Conservation (phyloP, 2,329 filamentous ascomycete species). For the Fusarium xylarioides region DNA sequence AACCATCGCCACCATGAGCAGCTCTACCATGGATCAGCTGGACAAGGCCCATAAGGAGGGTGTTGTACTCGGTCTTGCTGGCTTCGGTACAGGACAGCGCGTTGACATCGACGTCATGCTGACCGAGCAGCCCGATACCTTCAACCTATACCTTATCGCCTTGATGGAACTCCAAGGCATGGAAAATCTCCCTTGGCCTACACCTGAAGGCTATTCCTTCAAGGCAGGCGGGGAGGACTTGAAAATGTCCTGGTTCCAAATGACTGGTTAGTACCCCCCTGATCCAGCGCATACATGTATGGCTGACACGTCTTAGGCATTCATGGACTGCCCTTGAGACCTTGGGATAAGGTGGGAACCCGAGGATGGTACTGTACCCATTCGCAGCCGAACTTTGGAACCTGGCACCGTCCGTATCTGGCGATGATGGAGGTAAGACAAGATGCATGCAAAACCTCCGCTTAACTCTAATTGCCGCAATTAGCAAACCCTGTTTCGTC, state of each 20-base stretch:
- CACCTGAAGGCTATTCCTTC: background rate
- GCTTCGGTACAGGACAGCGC: accelerated
- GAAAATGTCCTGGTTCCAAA: background rate
- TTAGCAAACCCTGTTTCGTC: background rate
- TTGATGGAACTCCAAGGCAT: background rate
- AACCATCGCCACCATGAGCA: background rate
- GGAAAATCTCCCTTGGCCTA: accelerated
- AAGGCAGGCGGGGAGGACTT: no score
- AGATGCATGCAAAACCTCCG: background rate
- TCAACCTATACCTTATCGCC: background rate
- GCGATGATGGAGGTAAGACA: background rate
- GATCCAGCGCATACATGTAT: accelerated
- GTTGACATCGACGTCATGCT: background rate
- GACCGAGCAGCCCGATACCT: background rate
- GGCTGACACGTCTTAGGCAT: accelerated
- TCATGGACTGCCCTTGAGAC: accelerated
- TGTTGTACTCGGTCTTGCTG: background rate
- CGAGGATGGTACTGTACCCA: background rate
- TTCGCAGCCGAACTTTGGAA: accelerated
- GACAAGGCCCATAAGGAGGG: accelerated
- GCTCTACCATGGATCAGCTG: accelerated
- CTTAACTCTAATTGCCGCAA: background rate
- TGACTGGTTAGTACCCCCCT: no score
- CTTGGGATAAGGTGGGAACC: accelerated
- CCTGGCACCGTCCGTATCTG: background rate